These are phyloP conservation scores for Diutina rugosa DNA, from an alignment of 1,139 yeast genomes.

Conservation along the genomic window DNA sequence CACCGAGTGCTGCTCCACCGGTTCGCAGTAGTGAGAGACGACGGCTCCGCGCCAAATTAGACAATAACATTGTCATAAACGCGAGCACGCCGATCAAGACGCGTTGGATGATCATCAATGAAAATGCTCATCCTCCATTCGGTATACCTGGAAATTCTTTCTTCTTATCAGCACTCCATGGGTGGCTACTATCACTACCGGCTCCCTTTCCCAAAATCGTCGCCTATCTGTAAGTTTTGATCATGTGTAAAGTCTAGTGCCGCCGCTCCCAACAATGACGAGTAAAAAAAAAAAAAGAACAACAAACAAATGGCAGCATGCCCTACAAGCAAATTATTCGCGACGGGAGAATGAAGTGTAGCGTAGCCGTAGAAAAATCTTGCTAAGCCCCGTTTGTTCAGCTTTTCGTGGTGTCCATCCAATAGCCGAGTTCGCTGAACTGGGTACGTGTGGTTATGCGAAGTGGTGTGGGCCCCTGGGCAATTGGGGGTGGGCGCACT, in stretches of 20 bases:
- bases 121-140: too few species aligned
- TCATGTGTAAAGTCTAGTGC: background rate
- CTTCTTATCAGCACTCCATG: background rate
- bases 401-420: background rate
- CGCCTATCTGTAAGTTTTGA: background rate
- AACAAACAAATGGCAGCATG: background rate
- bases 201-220: background rate
- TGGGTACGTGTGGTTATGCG: background rate
- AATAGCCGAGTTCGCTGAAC: background rate
- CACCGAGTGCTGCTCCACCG: conserved; percentile 72
- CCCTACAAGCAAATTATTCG: background rate
- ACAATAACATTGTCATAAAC: background rate
- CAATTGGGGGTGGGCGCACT: background rate
- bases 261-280: background rate
- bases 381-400: too few species aligned
- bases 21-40: background rate
- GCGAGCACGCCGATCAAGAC: background rate
- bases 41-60: background rate
- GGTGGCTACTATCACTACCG: background rate
- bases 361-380: too few species aligned
- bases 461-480: background rate
- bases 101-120: background rate
- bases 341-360: too few species aligned
- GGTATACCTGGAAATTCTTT: too few species aligned
- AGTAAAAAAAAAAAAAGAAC: too few species aligned